A percentile compares a stretch with the other conserved stretches of the same genome.
Evolutionary conservation across 352 stramenopile genomes (phyloP).

Genomic region (Pythium dissimile): DNA sequence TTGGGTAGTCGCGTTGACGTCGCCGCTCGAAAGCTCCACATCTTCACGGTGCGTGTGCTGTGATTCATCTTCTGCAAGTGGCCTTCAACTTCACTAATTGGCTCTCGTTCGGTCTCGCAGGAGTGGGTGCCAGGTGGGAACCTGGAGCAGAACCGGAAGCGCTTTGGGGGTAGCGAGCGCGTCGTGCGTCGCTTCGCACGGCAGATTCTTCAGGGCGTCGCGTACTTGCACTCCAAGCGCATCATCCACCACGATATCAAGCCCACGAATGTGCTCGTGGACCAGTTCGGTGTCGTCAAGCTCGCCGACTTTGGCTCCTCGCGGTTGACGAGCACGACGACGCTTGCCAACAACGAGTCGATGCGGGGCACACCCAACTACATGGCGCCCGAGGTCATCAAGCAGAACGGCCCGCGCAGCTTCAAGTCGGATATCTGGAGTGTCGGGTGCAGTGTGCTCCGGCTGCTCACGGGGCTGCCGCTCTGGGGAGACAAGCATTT

Average conservation of each 20-base stretch:
- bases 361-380: conserved; percentile 84
- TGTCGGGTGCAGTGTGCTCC: conserved; percentile 73
- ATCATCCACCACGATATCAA: conserved; percentile 87
- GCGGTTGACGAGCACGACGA: conserved; percentile 48
- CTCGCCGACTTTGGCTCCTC: conserved; percentile 94
- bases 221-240: conserved; percentile 80
- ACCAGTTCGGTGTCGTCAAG: conserved; percentile 92
- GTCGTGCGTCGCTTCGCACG: conserved; percentile 72
- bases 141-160: conserved; percentile 75
- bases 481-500: conserved; percentile 84
- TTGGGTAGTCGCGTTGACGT: conserved; percentile 72
- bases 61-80: too few species aligned
- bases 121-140: conserved; percentile 88
- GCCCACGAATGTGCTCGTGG: conserved; percentile 93
- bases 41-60: conserved; percentile 51
- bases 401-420: conserved; percentile 64
- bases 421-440: conserved; percentile 83
- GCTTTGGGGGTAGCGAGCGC: conserved; percentile 70
- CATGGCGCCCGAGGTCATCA: conserved; percentile 88
- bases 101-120: too few species aligned
- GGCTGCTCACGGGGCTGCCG: conserved; percentile 58
- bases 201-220: conserved; percentile 84
- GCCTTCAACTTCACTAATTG: too few species aligned
- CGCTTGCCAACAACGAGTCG: conserved; percentile 43
- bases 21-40: conserved; percentile 52